Evolutionary conservation across 140 eudicot species (phyloP).

Genomic region (Flaveria floridana): DNA sequence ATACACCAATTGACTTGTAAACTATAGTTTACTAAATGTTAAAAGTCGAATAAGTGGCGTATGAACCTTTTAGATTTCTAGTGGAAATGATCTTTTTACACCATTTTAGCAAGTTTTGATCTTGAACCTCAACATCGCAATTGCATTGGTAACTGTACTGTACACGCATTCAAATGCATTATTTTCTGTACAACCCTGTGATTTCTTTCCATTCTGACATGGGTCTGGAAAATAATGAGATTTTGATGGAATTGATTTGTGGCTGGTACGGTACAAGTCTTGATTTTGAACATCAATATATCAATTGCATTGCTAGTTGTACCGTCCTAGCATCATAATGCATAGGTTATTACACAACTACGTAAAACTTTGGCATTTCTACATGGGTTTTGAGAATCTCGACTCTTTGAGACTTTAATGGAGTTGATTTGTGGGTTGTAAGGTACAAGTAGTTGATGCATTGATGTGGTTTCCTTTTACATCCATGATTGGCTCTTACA

Average conservation of each 20-base stretch:
- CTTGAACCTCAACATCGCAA: constrained; percentile 17
- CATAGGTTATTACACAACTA: neutral
- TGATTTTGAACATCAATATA: neutral
- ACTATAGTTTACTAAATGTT: too few species aligned
- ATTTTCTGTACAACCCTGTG: neutral
- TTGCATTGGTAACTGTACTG: constrained; percentile 12
- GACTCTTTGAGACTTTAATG: neutral
- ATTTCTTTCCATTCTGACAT: constrained; percentile 14
- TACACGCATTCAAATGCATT: constrained; percentile 17
- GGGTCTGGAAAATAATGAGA: constrained; percentile 9
- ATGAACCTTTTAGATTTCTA: neutral
- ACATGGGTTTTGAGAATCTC: constrained; percentile 17
- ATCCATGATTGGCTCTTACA: constrained; percentile 34
- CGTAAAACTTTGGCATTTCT: neutral
- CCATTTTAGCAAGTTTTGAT: constrained; percentile 18
- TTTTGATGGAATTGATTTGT: constrained; percentile 10
- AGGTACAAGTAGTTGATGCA: constrained; percentile 33
- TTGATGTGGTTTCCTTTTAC: constrained; percentile 24
- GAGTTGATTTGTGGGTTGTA: constrained; percentile 14
- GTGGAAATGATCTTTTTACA: constrained; percentile 4
- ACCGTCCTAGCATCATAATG: constrained; percentile 3
- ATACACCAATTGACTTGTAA: too few species aligned
- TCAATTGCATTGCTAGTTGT: constrained; percentile 17
- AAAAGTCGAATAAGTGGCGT: too few species aligned
- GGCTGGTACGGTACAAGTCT: constrained; percentile 9